Conservation (phyloP, 2,329 filamentous ascomycete species). For the Epichloe sylvatica region DNA sequence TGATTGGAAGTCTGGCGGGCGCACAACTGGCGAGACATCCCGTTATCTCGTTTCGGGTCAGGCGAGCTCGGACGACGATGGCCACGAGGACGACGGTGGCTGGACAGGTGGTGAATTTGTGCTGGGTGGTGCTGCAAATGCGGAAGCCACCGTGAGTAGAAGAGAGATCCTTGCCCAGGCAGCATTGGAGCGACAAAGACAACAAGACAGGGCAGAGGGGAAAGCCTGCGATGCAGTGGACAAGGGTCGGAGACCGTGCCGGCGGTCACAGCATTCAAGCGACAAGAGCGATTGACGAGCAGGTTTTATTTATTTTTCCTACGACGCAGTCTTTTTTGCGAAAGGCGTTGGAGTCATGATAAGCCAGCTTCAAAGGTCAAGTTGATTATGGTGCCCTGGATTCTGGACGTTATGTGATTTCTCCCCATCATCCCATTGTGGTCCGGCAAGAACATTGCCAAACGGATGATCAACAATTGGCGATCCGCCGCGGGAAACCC, state of each 20-base stretch:
- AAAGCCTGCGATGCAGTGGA: constrained; percentile 18
- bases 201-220: constrained; percentile 19
- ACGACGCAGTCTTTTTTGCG: constrained; percentile 4
- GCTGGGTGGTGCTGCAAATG: constrained; percentile 41
- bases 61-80: constrained; percentile 35
- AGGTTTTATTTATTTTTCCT: neutral
- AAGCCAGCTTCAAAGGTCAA: too few species aligned
- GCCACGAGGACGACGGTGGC: constrained; percentile 54
- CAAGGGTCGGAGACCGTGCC: constrained; percentile 17
- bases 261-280: constrained; percentile 11
- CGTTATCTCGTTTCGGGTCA: constrained; percentile 39
- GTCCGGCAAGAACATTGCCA: constrained; percentile 66
- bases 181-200: constrained; percentile 22
- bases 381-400: too few species aligned
- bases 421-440: constrained; percentile 61
- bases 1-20: constrained; percentile 64
- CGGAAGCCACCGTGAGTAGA: constrained; percentile 40
- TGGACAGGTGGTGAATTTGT: constrained; percentile 73
- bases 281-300: constrained; percentile 12
- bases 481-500: constrained; percentile 58
- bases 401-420: neutral
- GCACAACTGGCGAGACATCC: constrained; percentile 50
- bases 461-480: constrained; percentile 17
- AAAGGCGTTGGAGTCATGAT: too few species aligned
- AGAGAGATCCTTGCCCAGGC: constrained; percentile 57